A percentile compares a stretch with the other conserved stretches of the same genome.
These are phyloP conservation scores for Penicillium sp. DNA, from an alignment of 2,329 filamentous ascomycete genomes.

Conservation along the genomic window DNA sequence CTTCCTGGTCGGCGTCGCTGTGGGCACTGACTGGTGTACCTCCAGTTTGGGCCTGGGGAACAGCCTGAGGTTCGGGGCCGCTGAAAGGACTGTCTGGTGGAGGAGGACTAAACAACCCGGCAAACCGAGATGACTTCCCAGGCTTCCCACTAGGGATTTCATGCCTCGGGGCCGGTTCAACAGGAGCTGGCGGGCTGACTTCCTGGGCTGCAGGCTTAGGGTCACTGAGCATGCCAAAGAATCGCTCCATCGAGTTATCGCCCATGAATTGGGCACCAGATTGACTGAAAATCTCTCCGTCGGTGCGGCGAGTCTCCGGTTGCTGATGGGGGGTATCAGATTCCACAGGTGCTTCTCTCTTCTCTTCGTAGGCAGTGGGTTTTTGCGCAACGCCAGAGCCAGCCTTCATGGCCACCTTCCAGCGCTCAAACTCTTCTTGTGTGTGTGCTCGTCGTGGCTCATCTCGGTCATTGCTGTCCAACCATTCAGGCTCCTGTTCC, in stretches of 20 bases:
- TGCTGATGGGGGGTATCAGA: constrained; percentile 30
- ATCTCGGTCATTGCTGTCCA: constrained; percentile 69
- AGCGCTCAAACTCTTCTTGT: constrained; percentile 88
- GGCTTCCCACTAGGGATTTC: constrained; percentile 52
- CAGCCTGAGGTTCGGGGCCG: constrained; percentile 28
- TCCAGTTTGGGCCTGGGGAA: neutral
- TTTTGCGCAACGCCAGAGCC: constrained; percentile 44
- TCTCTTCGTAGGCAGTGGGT: constrained; percentile 41
- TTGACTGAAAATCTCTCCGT: constrained; percentile 54
- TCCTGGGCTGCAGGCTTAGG: constrained; percentile 47
- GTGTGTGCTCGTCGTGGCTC: constrained; percentile 72
- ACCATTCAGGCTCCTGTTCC: constrained; percentile 88
- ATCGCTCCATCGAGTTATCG: constrained; percentile 71
- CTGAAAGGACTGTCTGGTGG: constrained; percentile 55
- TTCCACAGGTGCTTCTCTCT: constrained; percentile 40
- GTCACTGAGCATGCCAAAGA: constrained; percentile 65
- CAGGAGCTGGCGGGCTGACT: constrained; percentile 35
- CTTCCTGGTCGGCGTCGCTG: constrained; percentile 72
- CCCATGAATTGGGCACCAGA: constrained; percentile 62
- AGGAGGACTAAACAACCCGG: constrained; percentile 69
- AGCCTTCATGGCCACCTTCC: constrained; percentile 88
- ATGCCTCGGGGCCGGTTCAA: constrained; percentile 44
- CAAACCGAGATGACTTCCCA: constrained; percentile 77
- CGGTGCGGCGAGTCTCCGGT: constrained; percentile 41
- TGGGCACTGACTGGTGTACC: constrained; percentile 41